phyloP scores from a whole-genome alignment of 257 asterid genomes.

The Solanum appendiculatum region DNA sequence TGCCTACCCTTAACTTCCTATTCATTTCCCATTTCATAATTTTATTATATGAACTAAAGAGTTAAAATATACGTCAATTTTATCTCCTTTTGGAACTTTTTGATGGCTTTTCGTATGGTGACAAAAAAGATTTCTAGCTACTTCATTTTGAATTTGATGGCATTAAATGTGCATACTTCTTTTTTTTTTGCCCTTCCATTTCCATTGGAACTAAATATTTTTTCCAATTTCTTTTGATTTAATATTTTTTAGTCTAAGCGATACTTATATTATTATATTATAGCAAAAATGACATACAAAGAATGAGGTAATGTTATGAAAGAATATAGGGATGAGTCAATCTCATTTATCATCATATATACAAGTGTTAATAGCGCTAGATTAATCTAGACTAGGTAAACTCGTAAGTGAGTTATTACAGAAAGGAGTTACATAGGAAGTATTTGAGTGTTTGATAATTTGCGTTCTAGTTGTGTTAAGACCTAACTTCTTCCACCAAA shows the following conservation, averaged over 20 bases:
- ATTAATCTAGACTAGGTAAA: no score
- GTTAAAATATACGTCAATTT: background rate
- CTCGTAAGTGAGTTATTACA: no score
- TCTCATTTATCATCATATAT: no score
- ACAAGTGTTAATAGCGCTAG: no score
- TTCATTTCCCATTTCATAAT: background rate
- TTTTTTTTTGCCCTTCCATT: background rate
- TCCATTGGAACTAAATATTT: background rate
- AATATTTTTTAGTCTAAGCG: background rate
- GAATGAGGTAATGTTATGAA: no score
- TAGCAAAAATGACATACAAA: no score
- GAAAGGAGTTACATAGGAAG: no score
- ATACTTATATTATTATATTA: no score
- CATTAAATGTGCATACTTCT: background rate
- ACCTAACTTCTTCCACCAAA: no score
- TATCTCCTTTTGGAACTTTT: background rate
- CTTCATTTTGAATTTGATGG: background rate
- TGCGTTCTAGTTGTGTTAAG: no score
- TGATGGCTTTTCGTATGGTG: background rate
- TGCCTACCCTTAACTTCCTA: background rate
- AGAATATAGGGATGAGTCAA: no score
- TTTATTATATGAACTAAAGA: background rate
- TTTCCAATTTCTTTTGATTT: background rate
- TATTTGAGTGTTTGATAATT: no score
- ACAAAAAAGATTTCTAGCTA: background rate